phyloP scores from a whole-genome alignment of 2,329 filamentous ascomycete species.

The Lachnellula arida region DNA sequence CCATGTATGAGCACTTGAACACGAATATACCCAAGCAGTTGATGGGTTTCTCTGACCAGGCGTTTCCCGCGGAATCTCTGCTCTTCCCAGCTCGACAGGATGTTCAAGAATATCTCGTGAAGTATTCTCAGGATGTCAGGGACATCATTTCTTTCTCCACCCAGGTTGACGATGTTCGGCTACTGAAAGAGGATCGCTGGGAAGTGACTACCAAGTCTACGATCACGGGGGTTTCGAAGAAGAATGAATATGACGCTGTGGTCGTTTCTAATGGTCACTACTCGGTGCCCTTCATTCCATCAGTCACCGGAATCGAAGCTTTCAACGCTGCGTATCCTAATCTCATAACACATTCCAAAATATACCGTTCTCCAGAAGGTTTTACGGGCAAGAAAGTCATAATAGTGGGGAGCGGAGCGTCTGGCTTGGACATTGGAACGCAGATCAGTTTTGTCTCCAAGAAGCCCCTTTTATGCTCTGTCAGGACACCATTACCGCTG shows the following conservation, averaged over 20 bases:
- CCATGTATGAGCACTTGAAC: constrained; percentile 76
- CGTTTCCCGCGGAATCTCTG: constrained; percentile 59
- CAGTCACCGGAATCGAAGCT: constrained; percentile 51
- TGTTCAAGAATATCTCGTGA: constrained; percentile 69
- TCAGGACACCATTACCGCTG: constrained; percentile 44
- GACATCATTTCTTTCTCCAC: constrained; percentile 65
- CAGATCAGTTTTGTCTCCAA: constrained; percentile 64
- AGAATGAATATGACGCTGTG: constrained; percentile 58
- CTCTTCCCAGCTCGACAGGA: constrained; percentile 70
- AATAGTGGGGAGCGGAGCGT: constrained; percentile 79
- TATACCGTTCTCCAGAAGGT: constrained; percentile 62
- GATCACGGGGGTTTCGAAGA: constrained; percentile 20
- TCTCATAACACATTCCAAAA: constrained; percentile 70
- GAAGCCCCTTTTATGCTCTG: constrained; percentile 61
- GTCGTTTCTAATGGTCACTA: constrained; percentile 75
- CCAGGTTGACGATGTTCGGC: constrained; percentile 58
- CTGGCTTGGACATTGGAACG: constrained; percentile 74
- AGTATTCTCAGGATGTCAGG: constrained; percentile 61
- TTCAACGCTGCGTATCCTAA: constrained; percentile 58
- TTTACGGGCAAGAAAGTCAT: constrained; percentile 71
- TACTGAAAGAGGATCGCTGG: constrained; percentile 51
- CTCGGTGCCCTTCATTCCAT: constrained; percentile 61
- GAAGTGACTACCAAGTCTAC: constrained; percentile 31
- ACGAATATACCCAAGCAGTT: constrained; percentile 80
- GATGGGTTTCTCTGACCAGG: constrained; percentile 73